Percentiles rank a stretch among this genome's conserved stretches.
Evolutionary conservation across 441 rosid genomes (phyloP).

Genomic region (Gossypium laxum): DNA sequence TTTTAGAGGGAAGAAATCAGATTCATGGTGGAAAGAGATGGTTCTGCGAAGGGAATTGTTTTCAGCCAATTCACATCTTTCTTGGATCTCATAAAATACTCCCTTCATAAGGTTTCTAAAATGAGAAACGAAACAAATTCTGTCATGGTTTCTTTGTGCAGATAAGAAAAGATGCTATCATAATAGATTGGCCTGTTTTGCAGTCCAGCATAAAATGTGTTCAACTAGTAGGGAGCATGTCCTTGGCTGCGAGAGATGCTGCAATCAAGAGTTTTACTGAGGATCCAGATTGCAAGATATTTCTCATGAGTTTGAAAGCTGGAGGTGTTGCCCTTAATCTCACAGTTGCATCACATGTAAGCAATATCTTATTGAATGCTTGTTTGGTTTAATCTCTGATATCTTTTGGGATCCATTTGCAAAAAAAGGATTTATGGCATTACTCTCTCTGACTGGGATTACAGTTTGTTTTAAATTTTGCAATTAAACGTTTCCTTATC

Average conservation of each 20-base stretch:
- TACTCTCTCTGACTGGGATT: neutral
- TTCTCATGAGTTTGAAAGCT: slow-evolving; percentile 88
- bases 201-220: slow-evolving; percentile 77
- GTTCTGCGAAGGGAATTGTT: slow-evolving; percentile 91
- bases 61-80: slow-evolving; percentile 97
- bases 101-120: slow-evolving; percentile 55
- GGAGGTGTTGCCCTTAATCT: slow-evolving; percentile 93
- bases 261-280: slow-evolving; percentile 77
- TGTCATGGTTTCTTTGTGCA: neutral
- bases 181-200: slow-evolving; percentile 17
- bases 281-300: slow-evolving; percentile 80
- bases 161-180: neutral
- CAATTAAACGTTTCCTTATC: neutral
- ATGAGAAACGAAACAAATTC: neutral
- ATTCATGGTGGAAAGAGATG: slow-evolving; percentile 88
- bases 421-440: neutral
- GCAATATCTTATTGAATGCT: slow-evolving; percentile 17
- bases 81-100: slow-evolving; percentile 81
- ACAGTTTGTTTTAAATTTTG: neutral
- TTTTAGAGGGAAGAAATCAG: slow-evolving; percentile 90
- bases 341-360: slow-evolving; percentile 90
- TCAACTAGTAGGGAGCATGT: slow-evolving; percentile 86
- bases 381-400: neutral
- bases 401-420: neutral
- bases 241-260: slow-evolving; percentile 63